Percentiles rank a stretch among this genome's conserved stretches.
Conservation (phyloP, 768 basidiomycete genomes). For the Boletus subcaerulescens region DNA sequence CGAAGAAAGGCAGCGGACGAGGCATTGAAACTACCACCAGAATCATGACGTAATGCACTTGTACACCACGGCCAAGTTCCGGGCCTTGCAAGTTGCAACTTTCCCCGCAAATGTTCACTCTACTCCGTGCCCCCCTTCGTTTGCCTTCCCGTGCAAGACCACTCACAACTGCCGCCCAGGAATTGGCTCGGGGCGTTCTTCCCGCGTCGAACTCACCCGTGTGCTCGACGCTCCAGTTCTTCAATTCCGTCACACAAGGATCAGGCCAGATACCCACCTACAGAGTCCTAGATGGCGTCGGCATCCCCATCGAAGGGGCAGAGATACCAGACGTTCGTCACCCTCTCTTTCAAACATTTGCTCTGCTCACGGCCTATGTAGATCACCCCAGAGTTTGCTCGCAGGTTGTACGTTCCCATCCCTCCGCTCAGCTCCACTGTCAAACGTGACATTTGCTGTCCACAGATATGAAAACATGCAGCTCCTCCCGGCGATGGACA, state of each 20-base stretch:
- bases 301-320: conserved; percentile 69
- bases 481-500: conserved; percentile 80
- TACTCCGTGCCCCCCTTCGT: neutral
- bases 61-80: conserved; percentile 19
- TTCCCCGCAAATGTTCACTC: conserved; percentile 15
- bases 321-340: conserved; percentile 66
- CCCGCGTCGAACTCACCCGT: conserved; percentile 57
- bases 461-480: conserved; percentile 75
- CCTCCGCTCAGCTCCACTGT: neutral
- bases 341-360: neutral
- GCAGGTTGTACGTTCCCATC: conserved; percentile 46
- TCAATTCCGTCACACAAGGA: conserved; percentile 69
- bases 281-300: conserved; percentile 79
- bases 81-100: neutral
- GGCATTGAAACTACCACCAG: conserved; percentile 54
- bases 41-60: conserved; percentile 14
- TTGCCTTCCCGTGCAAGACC: conserved; percentile 6
- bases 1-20: conserved; percentile 64
- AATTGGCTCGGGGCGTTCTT: conserved; percentile 30
- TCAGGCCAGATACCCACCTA: conserved; percentile 77
- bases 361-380: conserved; percentile 27
- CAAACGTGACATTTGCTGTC: neutral
- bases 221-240: conserved; percentile 68
- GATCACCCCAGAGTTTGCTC: conserved; percentile 69
- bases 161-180: conserved; percentile 3